Conservation (phyloP, 2,329 filamentous ascomycete species). For the Fusarium sp. region DNA sequence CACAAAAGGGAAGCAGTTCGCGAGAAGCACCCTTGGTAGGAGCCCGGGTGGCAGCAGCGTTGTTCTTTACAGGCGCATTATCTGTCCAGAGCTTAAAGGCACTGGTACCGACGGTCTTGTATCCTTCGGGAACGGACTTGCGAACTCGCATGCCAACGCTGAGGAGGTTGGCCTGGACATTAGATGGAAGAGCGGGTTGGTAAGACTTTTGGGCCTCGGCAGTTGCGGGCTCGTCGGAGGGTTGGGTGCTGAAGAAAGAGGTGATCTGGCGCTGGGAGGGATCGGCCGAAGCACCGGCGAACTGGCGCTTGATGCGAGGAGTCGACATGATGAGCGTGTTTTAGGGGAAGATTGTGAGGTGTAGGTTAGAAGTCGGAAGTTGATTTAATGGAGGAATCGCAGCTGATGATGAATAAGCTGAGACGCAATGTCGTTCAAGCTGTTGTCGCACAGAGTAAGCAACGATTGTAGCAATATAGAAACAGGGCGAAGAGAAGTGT, state of each 20-base stretch:
- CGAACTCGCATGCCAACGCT: conserved; percentile 94
- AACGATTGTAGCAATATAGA: background rate
- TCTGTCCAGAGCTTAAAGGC: conserved; percentile 62
- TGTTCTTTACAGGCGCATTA: conserved; percentile 36
- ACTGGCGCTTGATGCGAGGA: conserved; percentile 67
- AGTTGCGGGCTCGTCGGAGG: conserved; percentile 44
- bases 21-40: conserved; percentile 50
- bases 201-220: conserved; percentile 39
- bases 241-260: conserved; percentile 63
- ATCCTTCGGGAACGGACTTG: conserved; percentile 92
- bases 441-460: conserved; percentile 7
- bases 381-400: background rate
- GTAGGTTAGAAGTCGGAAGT: background rate
- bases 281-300: conserved; percentile 67
- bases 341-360: background rate
- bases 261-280: conserved; percentile 70
- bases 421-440: conserved; percentile 11
- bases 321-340: conserved; percentile 55
- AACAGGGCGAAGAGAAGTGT: conserved; percentile 3
- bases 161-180: conserved; percentile 83
- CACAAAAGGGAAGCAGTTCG: conserved; percentile 83
- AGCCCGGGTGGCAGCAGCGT: conserved; percentile 8
- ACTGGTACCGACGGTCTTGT: conserved; percentile 73
- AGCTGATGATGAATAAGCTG: conserved; percentile 7
- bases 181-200: conserved; percentile 65